phyloP scores from a whole-genome alignment of 177 flowering plant genomes.

The Tripterygium wilfordii region DNA sequence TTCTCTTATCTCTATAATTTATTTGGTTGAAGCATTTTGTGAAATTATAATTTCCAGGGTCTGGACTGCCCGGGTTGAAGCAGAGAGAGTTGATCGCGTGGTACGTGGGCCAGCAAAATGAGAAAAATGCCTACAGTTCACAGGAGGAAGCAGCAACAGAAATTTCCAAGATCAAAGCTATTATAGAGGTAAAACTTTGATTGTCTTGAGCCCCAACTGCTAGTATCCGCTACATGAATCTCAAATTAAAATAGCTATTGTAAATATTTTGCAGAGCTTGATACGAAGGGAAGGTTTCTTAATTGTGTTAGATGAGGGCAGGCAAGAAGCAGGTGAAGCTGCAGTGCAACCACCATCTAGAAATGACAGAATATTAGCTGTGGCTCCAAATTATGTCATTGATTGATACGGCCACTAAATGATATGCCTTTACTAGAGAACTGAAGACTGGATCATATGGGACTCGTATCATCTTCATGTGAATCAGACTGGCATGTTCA shows the following conservation, averaged over 20 bases:
- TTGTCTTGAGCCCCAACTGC: background rate
- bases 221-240: too few relatives aligned
- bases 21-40: constrained; percentile 1
- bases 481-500: too few relatives aligned
- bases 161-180: constrained; percentile 58
- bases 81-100: constrained; percentile 83
- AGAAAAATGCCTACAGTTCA: constrained; percentile 57
- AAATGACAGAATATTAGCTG: constrained; percentile 78
- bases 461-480: too few relatives aligned
- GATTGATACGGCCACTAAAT: constrained; percentile 31
- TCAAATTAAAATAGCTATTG: too few relatives aligned
- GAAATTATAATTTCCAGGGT: constrained; percentile 38
- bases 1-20: background rate
- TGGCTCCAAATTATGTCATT: constrained; percentile 80
- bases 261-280: constrained; percentile 86
- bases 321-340: constrained; percentile 39
- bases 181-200: constrained; percentile 67
- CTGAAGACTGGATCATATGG: too few relatives aligned
- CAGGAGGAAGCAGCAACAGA: constrained; percentile 63
- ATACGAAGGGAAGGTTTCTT: constrained; percentile 81
- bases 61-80: constrained; percentile 84
- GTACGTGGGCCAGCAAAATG: constrained; percentile 77
- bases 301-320: constrained; percentile 77
- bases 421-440: too few relatives aligned
- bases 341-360: constrained; percentile 32